Evolutionary conservation across 1,284 basidiomycete genomes (phyloP).

Genomic region (Ustanciosporium gigantosporum): DNA sequence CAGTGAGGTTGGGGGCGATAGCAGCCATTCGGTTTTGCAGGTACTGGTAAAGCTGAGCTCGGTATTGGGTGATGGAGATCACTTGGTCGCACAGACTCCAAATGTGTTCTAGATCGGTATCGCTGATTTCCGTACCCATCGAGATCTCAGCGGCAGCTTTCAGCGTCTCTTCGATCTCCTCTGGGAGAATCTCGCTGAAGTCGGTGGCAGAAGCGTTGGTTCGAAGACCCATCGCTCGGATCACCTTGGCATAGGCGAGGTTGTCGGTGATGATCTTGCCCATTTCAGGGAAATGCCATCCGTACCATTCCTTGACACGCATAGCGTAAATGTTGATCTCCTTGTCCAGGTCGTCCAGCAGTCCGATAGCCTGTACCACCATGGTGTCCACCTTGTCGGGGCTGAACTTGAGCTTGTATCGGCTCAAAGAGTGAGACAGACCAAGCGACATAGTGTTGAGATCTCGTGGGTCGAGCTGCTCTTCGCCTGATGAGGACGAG

Average conservation of each 20-base stretch:
- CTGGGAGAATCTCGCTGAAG: slow-evolving; percentile 84
- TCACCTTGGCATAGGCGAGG: slow-evolving; percentile 84
- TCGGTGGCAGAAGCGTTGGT: slow-evolving; percentile 86
- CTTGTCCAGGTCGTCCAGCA: slow-evolving; percentile 97
- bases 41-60: slow-evolving; percentile 89
- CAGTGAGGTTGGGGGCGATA: slow-evolving; percentile 94
- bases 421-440: slow-evolving; percentile 92
- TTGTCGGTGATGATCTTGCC: slow-evolving; percentile 97
- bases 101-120: slow-evolving; percentile 92
- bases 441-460: slow-evolving; percentile 96
- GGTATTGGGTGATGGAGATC: slow-evolving; percentile 91
- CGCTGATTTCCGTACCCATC: slow-evolving; percentile 98
- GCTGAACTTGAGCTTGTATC: slow-evolving; percentile 99
- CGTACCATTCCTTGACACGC: slow-evolving; percentile 99
- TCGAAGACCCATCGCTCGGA: slow-evolving; percentile 64
- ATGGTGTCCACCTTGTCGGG: slow-evolving; percentile 99
- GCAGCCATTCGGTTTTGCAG: slow-evolving; percentile 95
- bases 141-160: slow-evolving; percentile 92
- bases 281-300: slow-evolving; percentile 99
- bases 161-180: slow-evolving; percentile 78
- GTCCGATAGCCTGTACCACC: slow-evolving; percentile 98
- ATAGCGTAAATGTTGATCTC: slow-evolving; percentile 99
- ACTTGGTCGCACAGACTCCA: slow-evolving; percentile 94
- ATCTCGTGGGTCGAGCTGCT: slow-evolving; percentile 72
- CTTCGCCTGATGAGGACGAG: slow-evolving; percentile 49